phyloP scores from a whole-genome alignment of 1,284 basidiomycete species.

The Malassezia yamatoensis region DNA sequence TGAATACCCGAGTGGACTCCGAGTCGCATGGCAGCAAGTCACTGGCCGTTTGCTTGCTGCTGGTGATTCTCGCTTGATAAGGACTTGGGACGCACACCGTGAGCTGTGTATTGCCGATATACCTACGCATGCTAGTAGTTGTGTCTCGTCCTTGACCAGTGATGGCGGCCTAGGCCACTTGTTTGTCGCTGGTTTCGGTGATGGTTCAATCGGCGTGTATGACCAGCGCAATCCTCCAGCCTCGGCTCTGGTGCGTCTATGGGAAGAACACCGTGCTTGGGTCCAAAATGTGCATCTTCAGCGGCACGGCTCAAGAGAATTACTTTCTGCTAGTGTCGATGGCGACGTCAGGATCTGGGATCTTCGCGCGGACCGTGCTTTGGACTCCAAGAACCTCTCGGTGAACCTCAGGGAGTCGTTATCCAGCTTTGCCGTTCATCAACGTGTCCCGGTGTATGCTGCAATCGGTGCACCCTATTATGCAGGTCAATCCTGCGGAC shows the following conservation, averaged over 20 bases:
- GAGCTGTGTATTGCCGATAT: constrained; percentile 74
- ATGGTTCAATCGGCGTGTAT: constrained; percentile 81
- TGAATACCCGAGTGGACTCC: constrained; percentile 67
- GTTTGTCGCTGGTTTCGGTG: constrained; percentile 83
- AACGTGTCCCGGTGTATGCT: constrained; percentile 73
- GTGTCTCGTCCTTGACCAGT: constrained; percentile 72
- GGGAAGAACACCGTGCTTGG: constrained; percentile 72
- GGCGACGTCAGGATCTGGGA: constrained; percentile 92
- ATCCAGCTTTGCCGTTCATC: constrained; percentile 76
- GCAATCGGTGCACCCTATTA: constrained; percentile 42
- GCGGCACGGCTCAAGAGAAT: constrained; percentile 61
- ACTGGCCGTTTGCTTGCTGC: constrained; percentile 75
- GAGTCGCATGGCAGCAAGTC: constrained; percentile 88
- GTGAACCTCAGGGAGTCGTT: constrained; percentile 49
- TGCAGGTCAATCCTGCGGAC: constrained; percentile 2
- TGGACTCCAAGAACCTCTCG: constrained; percentile 59
- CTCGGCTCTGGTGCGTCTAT: constrained; percentile 71
- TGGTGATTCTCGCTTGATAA: constrained; percentile 78
- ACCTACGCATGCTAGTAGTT: constrained; percentile 77
- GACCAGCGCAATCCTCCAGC: constrained; percentile 78
- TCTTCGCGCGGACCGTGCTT: constrained; percentile 63
- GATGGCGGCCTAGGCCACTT: constrained; percentile 69
- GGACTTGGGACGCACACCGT: constrained; percentile 89
- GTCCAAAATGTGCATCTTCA: constrained; percentile 84
- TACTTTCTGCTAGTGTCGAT: constrained; percentile 83